These are phyloP conservation scores for Pyricularia grisea DNA, from an alignment of 2,329 filamentous ascomycete genomes.

Conservation along the genomic window DNA sequence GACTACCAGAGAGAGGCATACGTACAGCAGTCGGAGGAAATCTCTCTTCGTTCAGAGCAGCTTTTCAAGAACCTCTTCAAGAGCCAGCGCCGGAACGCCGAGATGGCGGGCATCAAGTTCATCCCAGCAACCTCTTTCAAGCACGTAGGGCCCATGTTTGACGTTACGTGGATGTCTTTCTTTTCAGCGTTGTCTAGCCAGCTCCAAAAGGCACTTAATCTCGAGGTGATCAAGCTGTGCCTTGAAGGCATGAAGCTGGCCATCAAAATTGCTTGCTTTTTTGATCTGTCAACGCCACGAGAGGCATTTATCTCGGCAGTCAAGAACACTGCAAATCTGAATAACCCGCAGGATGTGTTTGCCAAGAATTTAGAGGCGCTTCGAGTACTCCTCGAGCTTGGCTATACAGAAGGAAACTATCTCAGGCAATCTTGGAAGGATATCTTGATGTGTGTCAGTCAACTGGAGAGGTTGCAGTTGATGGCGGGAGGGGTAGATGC, in stretches of 20 bases:
- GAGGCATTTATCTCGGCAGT: slow-evolving; percentile 92
- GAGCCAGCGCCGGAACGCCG: slow-evolving; percentile 73
- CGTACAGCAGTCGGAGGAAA: slow-evolving; percentile 90
- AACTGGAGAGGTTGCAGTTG: slow-evolving; percentile 88
- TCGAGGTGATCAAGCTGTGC: slow-evolving; percentile 85
- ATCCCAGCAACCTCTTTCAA: slow-evolving; percentile 90
- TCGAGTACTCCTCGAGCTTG: slow-evolving; percentile 84
- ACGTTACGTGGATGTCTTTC: slow-evolving; percentile 98
- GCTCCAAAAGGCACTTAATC: slow-evolving; percentile 86
- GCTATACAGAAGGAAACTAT: slow-evolving; percentile 84
- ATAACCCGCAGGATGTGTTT: slow-evolving; percentile 90
- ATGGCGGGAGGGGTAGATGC: slow-evolving; percentile 94
- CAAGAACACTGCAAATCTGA: slow-evolving; percentile 89
- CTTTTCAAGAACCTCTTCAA: slow-evolving; percentile 90
- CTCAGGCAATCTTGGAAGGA: slow-evolving; percentile 91
- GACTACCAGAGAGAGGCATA: slow-evolving; percentile 91
- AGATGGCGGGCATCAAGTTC: slow-evolving; percentile 62
- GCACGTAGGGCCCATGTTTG: slow-evolving; percentile 97
- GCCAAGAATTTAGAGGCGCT: slow-evolving; percentile 94
- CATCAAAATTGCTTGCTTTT: slow-evolving; percentile 85
- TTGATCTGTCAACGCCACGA: slow-evolving; percentile 84
- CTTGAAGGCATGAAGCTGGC: slow-evolving; percentile 94
- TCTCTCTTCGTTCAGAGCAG: slow-evolving; percentile 63
- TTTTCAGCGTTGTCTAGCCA: slow-evolving; percentile 89
- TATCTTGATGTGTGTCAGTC: slow-evolving; percentile 87